Conservation (phyloP, 2,329 filamentous ascomycete genomes). For the Arachnomyces sp. region DNA sequence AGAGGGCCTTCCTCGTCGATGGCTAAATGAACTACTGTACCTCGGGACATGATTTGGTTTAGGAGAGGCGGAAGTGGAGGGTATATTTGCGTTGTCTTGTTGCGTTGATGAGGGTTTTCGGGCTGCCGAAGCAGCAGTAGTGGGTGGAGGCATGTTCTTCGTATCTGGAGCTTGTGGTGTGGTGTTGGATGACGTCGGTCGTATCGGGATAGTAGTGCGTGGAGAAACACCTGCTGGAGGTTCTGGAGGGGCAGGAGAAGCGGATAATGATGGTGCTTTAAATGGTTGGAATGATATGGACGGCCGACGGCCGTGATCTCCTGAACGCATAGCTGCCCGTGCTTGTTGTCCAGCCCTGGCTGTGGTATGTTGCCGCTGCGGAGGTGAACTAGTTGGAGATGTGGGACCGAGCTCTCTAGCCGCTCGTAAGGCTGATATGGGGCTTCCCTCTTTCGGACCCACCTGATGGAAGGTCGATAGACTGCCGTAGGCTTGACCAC, state of each 20-base stretch:
- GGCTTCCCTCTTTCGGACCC: constrained; percentile 68
- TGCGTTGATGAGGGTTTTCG: constrained; percentile 43
- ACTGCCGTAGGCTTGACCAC: constrained; percentile 78
- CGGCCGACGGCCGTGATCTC: constrained; percentile 57
- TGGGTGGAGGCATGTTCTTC: constrained; percentile 30
- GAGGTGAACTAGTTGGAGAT: constrained; percentile 44
- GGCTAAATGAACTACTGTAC: constrained; percentile 91
- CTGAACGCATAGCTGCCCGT: constrained; percentile 42
- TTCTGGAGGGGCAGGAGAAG: constrained; percentile 59
- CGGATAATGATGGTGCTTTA: constrained; percentile 90
- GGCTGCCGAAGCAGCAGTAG: constrained; percentile 28
- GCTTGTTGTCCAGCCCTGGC: constrained; percentile 36
- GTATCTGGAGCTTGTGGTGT: constrained; percentile 35
- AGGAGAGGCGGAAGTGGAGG: constrained; percentile 66
- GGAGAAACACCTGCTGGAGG: constrained; percentile 45
- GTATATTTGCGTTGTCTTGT: constrained; percentile 54
- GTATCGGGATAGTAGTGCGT: constrained; percentile 36
- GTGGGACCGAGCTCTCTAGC: constrained; percentile 46
- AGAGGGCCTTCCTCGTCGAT: constrained; percentile 69
- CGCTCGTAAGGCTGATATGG: constrained; percentile 71
- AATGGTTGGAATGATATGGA: constrained; percentile 92
- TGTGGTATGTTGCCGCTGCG: constrained; percentile 40
- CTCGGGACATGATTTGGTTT: constrained; percentile 68
- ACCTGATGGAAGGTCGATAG: constrained; percentile 78
- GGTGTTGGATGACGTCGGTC: constrained; percentile 28